A percentile compares a stretch with the other conserved stretches of the same genome.
Conservation (phyloP, 306 rosid genomes). For the Chamaecrista fasciculata region DNA sequence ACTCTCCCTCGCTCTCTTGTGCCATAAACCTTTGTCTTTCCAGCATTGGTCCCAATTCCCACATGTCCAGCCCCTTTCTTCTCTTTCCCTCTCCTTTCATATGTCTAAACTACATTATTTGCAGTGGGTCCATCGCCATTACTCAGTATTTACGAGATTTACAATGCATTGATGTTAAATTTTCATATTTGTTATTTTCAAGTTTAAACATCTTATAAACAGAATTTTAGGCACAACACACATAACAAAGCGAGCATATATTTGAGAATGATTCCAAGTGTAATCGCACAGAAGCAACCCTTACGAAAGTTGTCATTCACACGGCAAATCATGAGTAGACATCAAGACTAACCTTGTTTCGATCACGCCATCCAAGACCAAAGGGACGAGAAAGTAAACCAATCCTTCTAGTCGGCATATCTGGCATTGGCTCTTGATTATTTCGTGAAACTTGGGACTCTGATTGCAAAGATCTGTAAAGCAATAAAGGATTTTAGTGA, state of each 20-base stretch:
- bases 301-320: neutral
- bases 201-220: too few relatives aligned
- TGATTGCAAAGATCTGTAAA: constrained; percentile 61
- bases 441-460: constrained; percentile 46
- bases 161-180: too few relatives aligned
- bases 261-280: neutral
- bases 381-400: constrained; percentile 90
- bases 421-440: constrained; percentile 63
- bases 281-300: neutral
- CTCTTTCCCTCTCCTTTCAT: too few relatives aligned
- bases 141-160: too few relatives aligned
- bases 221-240: neutral
- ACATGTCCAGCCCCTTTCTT: too few relatives aligned
- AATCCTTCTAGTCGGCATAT: constrained; percentile 63
- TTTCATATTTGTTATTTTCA: too few relatives aligned
- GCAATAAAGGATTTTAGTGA: constrained; percentile 16
- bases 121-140: too few relatives aligned
- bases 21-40: too few relatives aligned
- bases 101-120: too few relatives aligned
- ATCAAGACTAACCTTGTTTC: constrained; percentile 71
- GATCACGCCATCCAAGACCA: constrained; percentile 94
- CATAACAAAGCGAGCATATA: neutral
- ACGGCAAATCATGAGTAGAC: neutral
- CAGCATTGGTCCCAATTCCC: too few relatives aligned
- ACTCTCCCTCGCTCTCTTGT: too few relatives aligned